A percentile compares a stretch with the other conserved stretches of the same genome.
Conservation (phyloP, 345 rosid genomes). For the Geranium brycei region DNA sequence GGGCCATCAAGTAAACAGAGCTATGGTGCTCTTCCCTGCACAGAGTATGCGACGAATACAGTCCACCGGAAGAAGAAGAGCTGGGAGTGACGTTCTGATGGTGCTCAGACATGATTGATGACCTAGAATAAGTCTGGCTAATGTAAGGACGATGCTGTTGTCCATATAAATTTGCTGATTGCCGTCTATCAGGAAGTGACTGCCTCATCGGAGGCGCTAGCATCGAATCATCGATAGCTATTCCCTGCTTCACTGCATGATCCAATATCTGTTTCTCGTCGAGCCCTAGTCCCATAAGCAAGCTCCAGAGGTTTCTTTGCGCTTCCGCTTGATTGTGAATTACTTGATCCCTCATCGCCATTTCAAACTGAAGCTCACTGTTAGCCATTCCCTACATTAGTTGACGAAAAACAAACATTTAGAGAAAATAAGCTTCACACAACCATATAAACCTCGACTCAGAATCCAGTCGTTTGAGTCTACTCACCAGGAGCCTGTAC, state of each 20-base stretch:
- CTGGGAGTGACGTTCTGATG: conserved; percentile 28
- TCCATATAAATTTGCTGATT: conserved; percentile 20
- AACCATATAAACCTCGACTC: background rate
- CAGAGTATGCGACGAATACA: conserved; percentile 36
- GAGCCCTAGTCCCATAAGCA: conserved; percentile 66
- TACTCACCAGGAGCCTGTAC: conserved; percentile 83
- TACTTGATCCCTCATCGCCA: conserved; percentile 94
- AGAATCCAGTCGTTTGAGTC: background rate
- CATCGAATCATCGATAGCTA: conserved; percentile 65
- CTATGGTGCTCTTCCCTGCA: conserved; percentile 62
- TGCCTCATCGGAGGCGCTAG: conserved; percentile 24
- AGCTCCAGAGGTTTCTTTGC: conserved; percentile 67
- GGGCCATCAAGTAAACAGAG: conserved; percentile 45
- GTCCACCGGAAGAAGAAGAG: conserved; percentile 24
- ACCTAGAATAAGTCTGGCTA: conserved; percentile 37
- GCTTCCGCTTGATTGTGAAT: conserved; percentile 82
- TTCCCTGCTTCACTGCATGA: conserved; percentile 68
- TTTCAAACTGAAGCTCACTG: conserved; percentile 85
- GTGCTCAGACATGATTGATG: conserved; percentile 45
- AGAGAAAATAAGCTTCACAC: background rate
- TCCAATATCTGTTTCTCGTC: conserved; percentile 62
- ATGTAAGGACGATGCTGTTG: conserved; percentile 21
- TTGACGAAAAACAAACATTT: background rate
- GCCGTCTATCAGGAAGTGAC: conserved; percentile 30
- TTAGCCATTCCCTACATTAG: conserved; percentile 71